These are phyloP conservation scores for Violaceomyces palustris DNA, from an alignment of 1,284 basidiomycete species.

Conservation along the genomic window DNA sequence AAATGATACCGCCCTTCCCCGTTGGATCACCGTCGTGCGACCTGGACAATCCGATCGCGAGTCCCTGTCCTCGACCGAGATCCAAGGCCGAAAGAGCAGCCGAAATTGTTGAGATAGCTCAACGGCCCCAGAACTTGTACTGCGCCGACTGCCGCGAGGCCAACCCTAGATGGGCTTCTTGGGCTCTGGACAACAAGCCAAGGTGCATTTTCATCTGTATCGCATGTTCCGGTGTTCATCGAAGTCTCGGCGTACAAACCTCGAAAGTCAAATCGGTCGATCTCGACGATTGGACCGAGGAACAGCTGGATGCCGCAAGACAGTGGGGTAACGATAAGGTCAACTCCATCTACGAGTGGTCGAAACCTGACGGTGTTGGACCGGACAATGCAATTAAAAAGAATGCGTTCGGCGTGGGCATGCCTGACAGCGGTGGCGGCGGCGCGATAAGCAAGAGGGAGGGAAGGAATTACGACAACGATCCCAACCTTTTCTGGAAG, in stretches of 20 bases:
- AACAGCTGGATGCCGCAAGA: constrained; percentile 33
- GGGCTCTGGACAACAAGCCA: constrained; percentile 50
- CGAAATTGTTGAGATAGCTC: constrained; percentile 51
- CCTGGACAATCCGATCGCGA: no score
- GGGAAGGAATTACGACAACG: no score
- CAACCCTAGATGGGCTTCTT: constrained; percentile 54
- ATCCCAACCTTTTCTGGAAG: constrained; percentile 26
- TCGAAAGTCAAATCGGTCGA: constrained; percentile 58
- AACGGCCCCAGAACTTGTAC: constrained; percentile 49
- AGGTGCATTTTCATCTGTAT: constrained; percentile 57
- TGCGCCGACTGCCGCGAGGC: constrained; percentile 57
- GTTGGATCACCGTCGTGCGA: no score
- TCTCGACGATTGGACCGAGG: constrained; percentile 54
- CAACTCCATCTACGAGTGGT: constrained; percentile 32
- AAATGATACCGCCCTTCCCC: no score
- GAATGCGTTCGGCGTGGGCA: no score
- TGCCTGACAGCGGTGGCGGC: no score
- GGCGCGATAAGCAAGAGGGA: no score
- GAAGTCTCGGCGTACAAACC: constrained; percentile 57
- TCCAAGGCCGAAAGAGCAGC: no score
- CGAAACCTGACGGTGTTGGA: constrained; percentile 12
- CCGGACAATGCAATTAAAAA: constrained; percentile 2
- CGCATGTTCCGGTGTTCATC: constrained; percentile 57
- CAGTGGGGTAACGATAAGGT: constrained; percentile 34
- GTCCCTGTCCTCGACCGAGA: no score